Evolutionary conservation across 139 green algal species (phyloP).

Genomic region (Gonium pectorale): DNA sequence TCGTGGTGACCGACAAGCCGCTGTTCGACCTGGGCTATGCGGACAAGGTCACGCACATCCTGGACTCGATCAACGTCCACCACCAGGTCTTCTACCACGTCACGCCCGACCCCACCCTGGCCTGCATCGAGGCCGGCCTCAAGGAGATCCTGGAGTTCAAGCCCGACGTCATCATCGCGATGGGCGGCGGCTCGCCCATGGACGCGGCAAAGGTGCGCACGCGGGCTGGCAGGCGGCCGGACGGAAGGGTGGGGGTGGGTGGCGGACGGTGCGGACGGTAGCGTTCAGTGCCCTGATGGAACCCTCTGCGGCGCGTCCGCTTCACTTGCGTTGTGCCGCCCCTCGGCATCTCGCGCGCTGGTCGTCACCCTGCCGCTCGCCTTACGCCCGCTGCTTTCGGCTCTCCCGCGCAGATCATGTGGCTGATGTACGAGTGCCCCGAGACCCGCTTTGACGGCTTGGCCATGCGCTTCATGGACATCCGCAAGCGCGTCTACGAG

Average conservation of each 20-base stretch:
- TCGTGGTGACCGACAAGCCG: constrained; percentile 79
- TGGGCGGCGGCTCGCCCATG: constrained; percentile 80
- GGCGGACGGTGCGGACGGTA: no score
- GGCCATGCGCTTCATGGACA: constrained; percentile 85
- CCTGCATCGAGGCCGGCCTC: constrained; percentile 65
- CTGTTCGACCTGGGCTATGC: constrained; percentile 73
- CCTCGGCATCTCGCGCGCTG: no score
- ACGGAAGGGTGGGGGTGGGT: no score
- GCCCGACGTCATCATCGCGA: constrained; percentile 79
- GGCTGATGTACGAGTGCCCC: constrained; percentile 81
- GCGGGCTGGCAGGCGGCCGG: no score
- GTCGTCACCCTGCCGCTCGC: no score
- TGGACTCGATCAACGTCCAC: constrained; percentile 58
- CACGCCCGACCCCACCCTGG: constrained; percentile 71
- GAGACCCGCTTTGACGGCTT: constrained; percentile 77
- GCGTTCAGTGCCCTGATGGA: no score
- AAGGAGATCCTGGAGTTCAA: constrained; percentile 64
- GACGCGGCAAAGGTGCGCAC: constrained; percentile 75
- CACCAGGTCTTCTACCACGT: constrained; percentile 74
- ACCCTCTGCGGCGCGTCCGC: no score
- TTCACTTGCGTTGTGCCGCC: no score
- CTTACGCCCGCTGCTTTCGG: no score
- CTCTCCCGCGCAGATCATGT: constrained; percentile 64
- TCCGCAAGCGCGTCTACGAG: constrained; percentile 78
- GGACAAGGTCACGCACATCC: constrained; percentile 55